These are phyloP conservation scores for Penicillium argentinense DNA, from an alignment of 495 filamentous ascomycete species.

Conservation along the genomic window DNA sequence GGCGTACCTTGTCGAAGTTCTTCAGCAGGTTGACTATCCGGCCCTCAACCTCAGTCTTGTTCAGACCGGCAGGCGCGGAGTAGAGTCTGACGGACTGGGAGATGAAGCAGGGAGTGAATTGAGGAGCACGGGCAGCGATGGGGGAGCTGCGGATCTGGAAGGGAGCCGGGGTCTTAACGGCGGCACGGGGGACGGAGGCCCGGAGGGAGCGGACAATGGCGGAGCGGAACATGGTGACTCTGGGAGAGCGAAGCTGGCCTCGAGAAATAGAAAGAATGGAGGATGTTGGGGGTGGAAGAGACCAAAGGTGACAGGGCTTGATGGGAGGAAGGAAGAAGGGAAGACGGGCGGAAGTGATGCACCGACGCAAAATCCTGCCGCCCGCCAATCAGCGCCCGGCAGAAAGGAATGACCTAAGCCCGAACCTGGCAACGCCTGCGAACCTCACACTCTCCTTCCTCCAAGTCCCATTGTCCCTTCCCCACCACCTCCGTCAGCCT, in stretches of 20 bases:
- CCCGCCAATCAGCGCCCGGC: slow-evolving; percentile 43
- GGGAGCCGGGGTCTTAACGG: slow-evolving; percentile 52
- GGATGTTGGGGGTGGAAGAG: slow-evolving; percentile 17
- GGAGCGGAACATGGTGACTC: slow-evolving; percentile 78
- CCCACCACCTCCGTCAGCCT: slow-evolving; percentile 20
- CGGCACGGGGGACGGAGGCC: slow-evolving; percentile 56
- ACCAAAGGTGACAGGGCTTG: slow-evolving; percentile 1
- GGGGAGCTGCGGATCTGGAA: slow-evolving; percentile 57
- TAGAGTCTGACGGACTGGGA: slow-evolving; percentile 74
- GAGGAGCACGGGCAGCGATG: slow-evolving; percentile 43
- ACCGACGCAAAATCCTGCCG: slow-evolving; percentile 43
- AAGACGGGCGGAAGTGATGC: slow-evolving; percentile 28
- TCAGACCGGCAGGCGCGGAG: slow-evolving; percentile 74
- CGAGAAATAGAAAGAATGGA: slow-evolving; percentile 19
- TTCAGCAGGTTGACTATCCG: slow-evolving; percentile 90
- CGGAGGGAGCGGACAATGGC: slow-evolving; percentile 67
- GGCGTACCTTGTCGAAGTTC: slow-evolving; percentile 94
- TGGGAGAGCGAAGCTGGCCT: slow-evolving; percentile 27
- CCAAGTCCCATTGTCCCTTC: slow-evolving; percentile 12
- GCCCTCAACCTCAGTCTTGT: slow-evolving; percentile 82
- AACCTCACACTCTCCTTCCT: slow-evolving; percentile 24
- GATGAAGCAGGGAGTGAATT: slow-evolving; percentile 49
- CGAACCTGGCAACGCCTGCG: slow-evolving; percentile 33
- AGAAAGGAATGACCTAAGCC: slow-evolving; percentile 52
- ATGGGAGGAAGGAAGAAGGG: slow-evolving; percentile 7